Evolutionary conservation across 2,329 filamentous ascomycete genomes (phyloP).

Genomic region (Xylaria polymorpha): DNA sequence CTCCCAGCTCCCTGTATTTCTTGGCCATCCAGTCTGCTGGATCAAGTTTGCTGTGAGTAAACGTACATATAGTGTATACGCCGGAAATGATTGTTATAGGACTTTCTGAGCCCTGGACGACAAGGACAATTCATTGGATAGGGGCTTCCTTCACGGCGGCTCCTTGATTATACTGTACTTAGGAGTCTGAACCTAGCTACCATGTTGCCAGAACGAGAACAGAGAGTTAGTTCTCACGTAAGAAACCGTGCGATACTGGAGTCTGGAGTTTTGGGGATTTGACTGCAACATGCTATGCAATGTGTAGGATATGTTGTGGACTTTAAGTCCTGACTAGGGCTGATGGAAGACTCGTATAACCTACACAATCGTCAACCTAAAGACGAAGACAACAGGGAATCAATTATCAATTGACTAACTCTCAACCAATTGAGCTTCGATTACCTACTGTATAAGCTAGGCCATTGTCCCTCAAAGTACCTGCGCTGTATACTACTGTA

Average conservation of each 20-base stretch:
- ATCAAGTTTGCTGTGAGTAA: conserved; percentile 18
- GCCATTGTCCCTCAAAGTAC: background rate
- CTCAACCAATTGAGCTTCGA: background rate
- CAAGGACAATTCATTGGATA: conserved; percentile 19
- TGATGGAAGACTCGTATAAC: conserved; percentile 3
- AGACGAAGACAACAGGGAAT: background rate
- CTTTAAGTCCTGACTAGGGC: background rate
- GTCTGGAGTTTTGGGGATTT: conserved; percentile 5
- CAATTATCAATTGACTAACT: background rate
- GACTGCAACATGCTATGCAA: conserved; percentile 7
- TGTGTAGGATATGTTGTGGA: conserved; percentile 1
- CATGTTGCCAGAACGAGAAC: conserved; percentile 30
- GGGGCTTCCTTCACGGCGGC: background rate
- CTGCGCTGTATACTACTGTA: background rate
- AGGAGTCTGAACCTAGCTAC: conserved; percentile 32
- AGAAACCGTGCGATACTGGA: conserved; percentile 15
- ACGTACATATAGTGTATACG: background rate
- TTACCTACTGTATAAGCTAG: background rate
- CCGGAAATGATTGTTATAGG: conserved; percentile 22
- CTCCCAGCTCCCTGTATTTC: background rate
- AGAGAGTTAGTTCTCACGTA: conserved; percentile 32
- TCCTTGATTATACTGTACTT: background rate
- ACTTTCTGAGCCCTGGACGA: conserved; percentile 12
- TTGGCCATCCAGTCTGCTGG: conserved; percentile 20
- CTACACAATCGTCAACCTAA: background rate